phyloP scores from a whole-genome alignment of 2,329 filamentous ascomycete genomes.

The Ophiosphaerella narmari region DNA sequence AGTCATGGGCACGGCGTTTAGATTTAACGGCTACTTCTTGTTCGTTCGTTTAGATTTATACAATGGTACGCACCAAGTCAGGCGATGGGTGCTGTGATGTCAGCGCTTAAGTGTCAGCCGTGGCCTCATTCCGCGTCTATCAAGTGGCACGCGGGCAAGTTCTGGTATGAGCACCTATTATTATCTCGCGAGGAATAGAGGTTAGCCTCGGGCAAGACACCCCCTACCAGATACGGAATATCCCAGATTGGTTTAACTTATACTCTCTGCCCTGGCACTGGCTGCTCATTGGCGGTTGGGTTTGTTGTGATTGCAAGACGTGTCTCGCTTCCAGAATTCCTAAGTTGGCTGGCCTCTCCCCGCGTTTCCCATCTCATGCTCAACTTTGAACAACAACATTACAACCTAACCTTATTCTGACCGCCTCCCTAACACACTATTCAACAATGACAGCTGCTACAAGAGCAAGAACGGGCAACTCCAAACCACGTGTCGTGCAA shows the following conservation, averaged over 20 bases:
- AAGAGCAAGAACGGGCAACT: slow-evolving; percentile 25
- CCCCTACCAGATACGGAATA: too few species aligned
- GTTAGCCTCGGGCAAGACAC: not conserved
- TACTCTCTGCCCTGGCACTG: not conserved
- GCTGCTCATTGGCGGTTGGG: slow-evolving; percentile 13
- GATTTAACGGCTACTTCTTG: not conserved
- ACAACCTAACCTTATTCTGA: not conserved
- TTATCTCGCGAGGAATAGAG: not conserved
- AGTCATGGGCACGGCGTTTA: not conserved
- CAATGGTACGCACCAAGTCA: not conserved
- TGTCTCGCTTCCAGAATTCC: not conserved
- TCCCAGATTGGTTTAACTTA: too few species aligned
- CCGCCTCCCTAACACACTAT: not conserved
- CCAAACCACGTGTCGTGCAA: slow-evolving; percentile 58
- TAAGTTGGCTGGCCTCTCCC: slow-evolving; percentile 2
- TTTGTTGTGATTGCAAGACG: slow-evolving; percentile 25
- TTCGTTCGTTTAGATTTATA: not conserved
- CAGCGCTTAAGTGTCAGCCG: not conserved
- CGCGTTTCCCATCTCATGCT: not conserved
- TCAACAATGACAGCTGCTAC: not conserved
- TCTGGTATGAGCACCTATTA: too few species aligned
- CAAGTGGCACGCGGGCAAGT: not conserved
- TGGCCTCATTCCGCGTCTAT: not conserved
- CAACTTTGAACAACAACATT: not conserved
- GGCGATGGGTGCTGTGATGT: not conserved